Conservation (phyloP, 1,139 yeast species). For the Taiozyma sp. region DNA sequence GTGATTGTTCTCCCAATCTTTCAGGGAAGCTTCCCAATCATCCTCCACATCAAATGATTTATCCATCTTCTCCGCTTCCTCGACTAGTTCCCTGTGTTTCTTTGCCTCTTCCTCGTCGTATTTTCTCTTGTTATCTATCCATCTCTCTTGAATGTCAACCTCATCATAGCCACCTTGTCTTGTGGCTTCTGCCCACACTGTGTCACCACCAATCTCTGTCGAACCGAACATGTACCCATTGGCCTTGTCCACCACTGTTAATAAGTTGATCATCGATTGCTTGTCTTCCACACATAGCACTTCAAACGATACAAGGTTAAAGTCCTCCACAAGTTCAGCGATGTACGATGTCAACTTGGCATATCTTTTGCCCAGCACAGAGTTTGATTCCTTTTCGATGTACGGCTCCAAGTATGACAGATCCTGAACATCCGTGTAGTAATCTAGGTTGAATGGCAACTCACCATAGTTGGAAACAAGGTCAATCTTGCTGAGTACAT, state of each 20-base stretch:
- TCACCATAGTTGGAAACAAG: conserved; percentile 62
- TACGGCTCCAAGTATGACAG: conserved; percentile 61
- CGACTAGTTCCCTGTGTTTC: conserved; percentile 29
- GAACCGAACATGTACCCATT: conserved; percentile 92
- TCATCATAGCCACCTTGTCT: conserved; percentile 56
- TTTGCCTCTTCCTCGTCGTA: conserved; percentile 65
- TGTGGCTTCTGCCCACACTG: conserved; percentile 93
- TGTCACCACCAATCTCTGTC: conserved; percentile 91
- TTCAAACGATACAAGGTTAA: conserved; percentile 81
- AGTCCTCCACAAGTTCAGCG: conserved; percentile 82
- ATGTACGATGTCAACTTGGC: conserved; percentile 70
- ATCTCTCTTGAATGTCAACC: conserved; percentile 86
- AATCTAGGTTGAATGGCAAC: conserved; percentile 72
- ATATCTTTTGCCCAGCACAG: conserved; percentile 55
- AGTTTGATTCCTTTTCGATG: conserved; percentile 61
- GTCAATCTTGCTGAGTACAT: conserved; percentile 89
- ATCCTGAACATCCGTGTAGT: conserved; percentile 90
- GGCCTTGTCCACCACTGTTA: conserved; percentile 79
- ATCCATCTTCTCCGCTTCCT: conserved; percentile 31
- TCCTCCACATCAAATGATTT: conserved; percentile 49
- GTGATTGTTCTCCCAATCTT: conserved; percentile 53
- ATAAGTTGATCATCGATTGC: conserved; percentile 78
- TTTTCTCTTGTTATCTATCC: conserved; percentile 81
- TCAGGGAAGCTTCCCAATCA: conserved; percentile 64
- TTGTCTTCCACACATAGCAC: conserved; percentile 91